Percentiles rank a stretch among this genome's conserved stretches.
These are phyloP conservation scores for Ceratobasidium papillatum DNA, from an alignment of 1,284 basidiomycete species.

Conservation along the genomic window DNA sequence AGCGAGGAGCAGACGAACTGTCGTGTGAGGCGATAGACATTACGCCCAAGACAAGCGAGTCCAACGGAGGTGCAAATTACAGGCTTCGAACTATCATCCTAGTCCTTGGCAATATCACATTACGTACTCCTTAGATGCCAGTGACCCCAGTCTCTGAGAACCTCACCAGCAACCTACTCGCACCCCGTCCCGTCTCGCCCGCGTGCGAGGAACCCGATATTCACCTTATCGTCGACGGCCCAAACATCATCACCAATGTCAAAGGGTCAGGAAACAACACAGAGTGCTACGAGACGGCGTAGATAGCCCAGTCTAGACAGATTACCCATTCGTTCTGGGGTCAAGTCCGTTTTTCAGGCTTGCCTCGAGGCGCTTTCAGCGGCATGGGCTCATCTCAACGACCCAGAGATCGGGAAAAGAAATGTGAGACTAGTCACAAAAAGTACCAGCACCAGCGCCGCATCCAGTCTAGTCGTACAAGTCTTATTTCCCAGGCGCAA, in stretches of 20 bases:
- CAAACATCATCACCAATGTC: background rate
- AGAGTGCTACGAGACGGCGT: background rate
- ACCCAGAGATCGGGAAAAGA: background rate
- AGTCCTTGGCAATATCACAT: background rate
- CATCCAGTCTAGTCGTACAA: background rate
- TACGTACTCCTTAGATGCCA: background rate
- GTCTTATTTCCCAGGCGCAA: background rate
- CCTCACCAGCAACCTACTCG: too few relatives aligned
- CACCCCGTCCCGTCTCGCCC: background rate
- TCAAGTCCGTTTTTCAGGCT: background rate
- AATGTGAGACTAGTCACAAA: constrained; percentile 31
- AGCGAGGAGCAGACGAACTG: background rate
- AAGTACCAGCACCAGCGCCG: background rate
- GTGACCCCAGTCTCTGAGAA: background rate
- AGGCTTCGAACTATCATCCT: background rate
- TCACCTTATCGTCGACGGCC: background rate
- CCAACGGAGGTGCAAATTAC: background rate
- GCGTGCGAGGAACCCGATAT: background rate
- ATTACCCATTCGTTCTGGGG: background rate
- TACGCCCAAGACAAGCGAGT: background rate
- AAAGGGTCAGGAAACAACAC: background rate
- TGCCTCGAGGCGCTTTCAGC: constrained; percentile 34
- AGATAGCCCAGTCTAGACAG: background rate
- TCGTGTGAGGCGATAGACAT: background rate
- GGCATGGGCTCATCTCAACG: constrained; percentile 18